Conservation (phyloP, 257 asterid species). For the Solanum tarijense region DNA sequence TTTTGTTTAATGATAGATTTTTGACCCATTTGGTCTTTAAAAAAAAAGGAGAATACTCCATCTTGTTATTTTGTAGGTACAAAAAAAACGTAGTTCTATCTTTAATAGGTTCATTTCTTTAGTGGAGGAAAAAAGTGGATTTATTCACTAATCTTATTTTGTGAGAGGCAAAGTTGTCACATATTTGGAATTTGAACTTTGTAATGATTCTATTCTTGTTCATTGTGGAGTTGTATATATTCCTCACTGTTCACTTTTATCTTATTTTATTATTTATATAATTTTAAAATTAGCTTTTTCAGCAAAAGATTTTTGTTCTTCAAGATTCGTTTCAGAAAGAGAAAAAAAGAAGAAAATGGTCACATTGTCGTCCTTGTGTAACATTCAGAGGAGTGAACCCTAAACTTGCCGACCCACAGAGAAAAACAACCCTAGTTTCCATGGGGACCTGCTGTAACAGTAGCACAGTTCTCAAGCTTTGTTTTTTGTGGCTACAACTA, state of each 20-base stretch:
- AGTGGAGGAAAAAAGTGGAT: not conserved
- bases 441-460: constrained; percentile 24
- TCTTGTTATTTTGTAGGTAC: not conserved
- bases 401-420: not conserved
- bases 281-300: not conserved
- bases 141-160: not conserved
- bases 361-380: not conserved
- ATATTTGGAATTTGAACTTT: not conserved
- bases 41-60: not conserved
- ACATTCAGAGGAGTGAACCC: not conserved
- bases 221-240: constrained; percentile 24
- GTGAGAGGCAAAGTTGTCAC: not conserved
- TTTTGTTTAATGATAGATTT: not conserved
- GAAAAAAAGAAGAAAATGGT: not conserved
- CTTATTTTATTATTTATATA: not conserved
- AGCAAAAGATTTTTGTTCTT: constrained; percentile 6
- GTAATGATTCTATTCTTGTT: constrained; percentile 20
- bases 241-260: not conserved
- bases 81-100: not conserved
- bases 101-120: not conserved
- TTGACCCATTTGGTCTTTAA: not conserved
- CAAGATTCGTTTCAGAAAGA: constrained; percentile 18
- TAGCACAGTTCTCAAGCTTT: constrained; percentile 6
- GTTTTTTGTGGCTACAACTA: constrained; percentile 19
- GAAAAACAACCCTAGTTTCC: not conserved